Percentiles rank a stretch among this genome's conserved stretches.
phyloP scores from a whole-genome alignment of 768 basidiomycete genomes.

The Termitomyces sp. region DNA sequence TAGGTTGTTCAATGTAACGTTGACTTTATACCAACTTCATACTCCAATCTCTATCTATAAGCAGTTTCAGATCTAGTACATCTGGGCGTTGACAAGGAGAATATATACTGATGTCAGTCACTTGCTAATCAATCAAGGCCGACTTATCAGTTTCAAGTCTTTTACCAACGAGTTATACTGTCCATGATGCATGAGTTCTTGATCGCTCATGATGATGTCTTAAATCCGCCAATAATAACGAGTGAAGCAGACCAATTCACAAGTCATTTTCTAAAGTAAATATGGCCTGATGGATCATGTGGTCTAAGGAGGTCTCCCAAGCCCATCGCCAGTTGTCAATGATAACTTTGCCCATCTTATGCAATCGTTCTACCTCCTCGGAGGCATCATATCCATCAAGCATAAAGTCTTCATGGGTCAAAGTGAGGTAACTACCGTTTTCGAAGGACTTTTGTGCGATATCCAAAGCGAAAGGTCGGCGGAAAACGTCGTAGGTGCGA shows the following conservation, averaged over 20 bases:
- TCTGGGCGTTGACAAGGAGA: background rate
- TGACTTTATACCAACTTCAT: too few relatives aligned
- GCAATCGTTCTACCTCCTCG: constrained; percentile 14
- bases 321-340: constrained; percentile 36
- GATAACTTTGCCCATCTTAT: constrained; percentile 22
- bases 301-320: constrained; percentile 28
- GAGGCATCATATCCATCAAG: constrained; percentile 16
- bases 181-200: background rate
- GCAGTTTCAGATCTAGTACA: background rate
- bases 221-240: background rate
- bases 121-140: background rate
- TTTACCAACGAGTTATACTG: too few relatives aligned
- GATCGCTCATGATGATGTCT: background rate
- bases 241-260: background rate
- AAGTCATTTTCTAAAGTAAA: background rate
- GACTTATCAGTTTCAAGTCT: background rate
- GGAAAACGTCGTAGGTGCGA: constrained; percentile 26
- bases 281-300: constrained; percentile 17
- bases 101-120: background rate
- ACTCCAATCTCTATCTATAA: background rate
- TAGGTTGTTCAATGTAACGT: background rate
- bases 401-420: constrained; percentile 14
- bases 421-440: constrained; percentile 12
- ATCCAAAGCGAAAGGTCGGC: constrained; percentile 29
- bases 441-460: constrained; percentile 16